Percentiles rank a stretch among this genome's conserved stretches.
These are phyloP conservation scores for Piper longum DNA, from an alignment of 164 flowering plant species.

Conservation along the genomic window DNA sequence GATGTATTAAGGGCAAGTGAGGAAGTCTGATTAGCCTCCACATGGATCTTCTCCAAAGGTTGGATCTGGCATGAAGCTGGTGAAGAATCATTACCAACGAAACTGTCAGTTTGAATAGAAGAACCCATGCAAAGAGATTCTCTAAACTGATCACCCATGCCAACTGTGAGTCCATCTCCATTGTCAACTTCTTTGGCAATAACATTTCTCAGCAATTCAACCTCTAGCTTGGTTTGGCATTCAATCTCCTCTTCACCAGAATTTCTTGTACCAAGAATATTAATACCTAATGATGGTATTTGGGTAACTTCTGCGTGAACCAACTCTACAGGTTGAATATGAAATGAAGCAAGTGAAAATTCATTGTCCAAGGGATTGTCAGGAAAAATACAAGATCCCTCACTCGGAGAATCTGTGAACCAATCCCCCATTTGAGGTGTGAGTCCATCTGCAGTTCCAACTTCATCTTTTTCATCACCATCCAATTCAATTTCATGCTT, in stretches of 20 bases:
- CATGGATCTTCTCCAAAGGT: no score
- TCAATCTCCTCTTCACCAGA: not conserved
- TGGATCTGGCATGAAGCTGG: no score
- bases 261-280: not conserved
- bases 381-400: constrained; percentile 16
- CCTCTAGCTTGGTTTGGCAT: no score
- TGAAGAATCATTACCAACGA: no score
- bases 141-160: no score
- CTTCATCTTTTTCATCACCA: constrained; percentile 8
- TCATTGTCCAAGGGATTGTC: constrained; percentile 12
- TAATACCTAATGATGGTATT: constrained; percentile 8
- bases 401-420: constrained; percentile 16
- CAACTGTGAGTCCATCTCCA: no score
- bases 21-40: no score
- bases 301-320: constrained; percentile 12
- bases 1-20: no score
- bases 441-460: constrained; percentile 9
- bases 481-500: constrained; percentile 29
- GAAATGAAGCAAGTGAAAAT: constrained; percentile 6
- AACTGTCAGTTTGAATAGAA: no score
- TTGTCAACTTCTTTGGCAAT: no score
- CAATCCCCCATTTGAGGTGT: constrained; percentile 1
- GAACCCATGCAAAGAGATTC: no score
- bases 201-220: no score
- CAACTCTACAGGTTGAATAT: constrained; percentile 1